Evolutionary conservation across 2,329 filamentous ascomycete species (phyloP).

Genomic region (Cordyceps militaris): DNA sequence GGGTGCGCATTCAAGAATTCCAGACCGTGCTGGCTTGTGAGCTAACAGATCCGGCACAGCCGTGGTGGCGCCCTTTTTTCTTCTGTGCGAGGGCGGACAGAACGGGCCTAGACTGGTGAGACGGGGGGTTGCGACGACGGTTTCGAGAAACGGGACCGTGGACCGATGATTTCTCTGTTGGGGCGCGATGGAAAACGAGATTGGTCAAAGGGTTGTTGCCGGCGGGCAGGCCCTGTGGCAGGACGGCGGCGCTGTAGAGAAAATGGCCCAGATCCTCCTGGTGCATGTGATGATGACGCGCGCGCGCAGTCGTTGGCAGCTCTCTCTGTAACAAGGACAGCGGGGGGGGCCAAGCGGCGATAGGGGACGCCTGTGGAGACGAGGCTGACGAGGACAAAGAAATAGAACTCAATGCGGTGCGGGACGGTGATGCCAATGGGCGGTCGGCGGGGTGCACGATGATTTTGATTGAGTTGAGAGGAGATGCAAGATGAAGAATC

Average conservation of each 20-base stretch:
- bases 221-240: neutral
- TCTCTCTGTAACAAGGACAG: constrained; percentile 2
- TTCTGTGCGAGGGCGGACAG: neutral
- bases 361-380: constrained; percentile 12
- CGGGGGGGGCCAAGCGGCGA: neutral
- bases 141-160: neutral
- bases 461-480: neutral
- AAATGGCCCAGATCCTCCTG: neutral
- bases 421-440: neutral
- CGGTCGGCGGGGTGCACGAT: neutral
- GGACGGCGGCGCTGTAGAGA: neutral
- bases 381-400: constrained; percentile 5
- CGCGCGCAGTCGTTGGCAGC: neutral
- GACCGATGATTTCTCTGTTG: too few species aligned
- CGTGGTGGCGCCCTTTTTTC: neutral
- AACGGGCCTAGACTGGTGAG: constrained; percentile 1
- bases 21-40: neutral
- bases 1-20: neutral
- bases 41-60: constrained; percentile 7
- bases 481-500: neutral
- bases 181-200: neutral
- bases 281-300: constrained; percentile 13
- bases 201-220: neutral
- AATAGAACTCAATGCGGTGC: neutral
- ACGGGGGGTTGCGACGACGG: neutral